Base-by-base conservation (phyloP, 176 grass and related monocot species). In the Zizania latifolia region DNA sequence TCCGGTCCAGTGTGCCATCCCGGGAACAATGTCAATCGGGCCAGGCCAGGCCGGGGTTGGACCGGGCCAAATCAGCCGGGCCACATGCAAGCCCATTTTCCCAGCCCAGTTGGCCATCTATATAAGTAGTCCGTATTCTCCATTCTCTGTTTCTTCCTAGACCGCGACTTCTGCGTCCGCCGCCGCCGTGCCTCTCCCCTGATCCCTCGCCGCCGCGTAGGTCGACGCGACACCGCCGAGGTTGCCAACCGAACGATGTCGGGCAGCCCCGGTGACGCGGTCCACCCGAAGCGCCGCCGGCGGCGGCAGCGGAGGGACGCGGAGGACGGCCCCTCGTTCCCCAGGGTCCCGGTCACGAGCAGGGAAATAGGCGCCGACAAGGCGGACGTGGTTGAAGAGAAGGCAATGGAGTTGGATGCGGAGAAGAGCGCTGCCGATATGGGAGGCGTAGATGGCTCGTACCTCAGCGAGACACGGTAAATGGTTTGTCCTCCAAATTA, bases 381-480 rank as follows among this genome's bases (percentile, higher is more conserved):
- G 45, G 72, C 48, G 26, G 65, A 30, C 30, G 56, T 38, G 45
- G 58, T 77, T 21, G 70, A 76, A 26, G 4, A 76, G 40, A 61
- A 81, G 43, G 40, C 61, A 10, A 65, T 44, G 62, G 62, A 74
- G 10, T 53, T 67, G 19, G 84, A 82, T 12, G 65, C 38, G 10
- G 78, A 34, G n/a, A 69, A 16, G 71, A 58, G 62, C 10, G 55
- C 34, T 29, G 37, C 27, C 17, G 59, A 72, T 0, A 34, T 37
- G 8, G 82, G 46, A 24, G 78, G 70, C 37, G 89, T 86, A 15
- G 84, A 89, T 27, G 84, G 88, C 19, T 83, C 88, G 34, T 92
- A 98, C 71, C 88, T 98, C 28, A 98, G 86, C 53, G 75, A 84
- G 37, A 98, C 88, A 35, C 75, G 91, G 91, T 98, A 94, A 94